Base-by-base conservation (phyloP, 805 yeast genomes). In the Saccharomyces paradoxus region DNA sequence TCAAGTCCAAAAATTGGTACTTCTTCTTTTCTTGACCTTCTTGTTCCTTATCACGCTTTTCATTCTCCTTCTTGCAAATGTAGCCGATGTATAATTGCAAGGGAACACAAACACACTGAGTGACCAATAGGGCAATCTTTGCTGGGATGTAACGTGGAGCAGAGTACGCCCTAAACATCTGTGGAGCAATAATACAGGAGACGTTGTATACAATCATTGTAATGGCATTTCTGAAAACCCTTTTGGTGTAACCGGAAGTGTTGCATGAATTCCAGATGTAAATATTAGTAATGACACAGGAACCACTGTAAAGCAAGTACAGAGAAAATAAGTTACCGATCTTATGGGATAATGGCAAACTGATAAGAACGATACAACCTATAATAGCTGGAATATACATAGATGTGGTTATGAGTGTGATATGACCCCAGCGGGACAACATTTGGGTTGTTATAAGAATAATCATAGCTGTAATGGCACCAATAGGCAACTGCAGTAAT, bases 181-280 rank as follows among this genome's bases (percentile, higher is more conserved):
- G 86, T 2, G 89, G 87, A 0, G 87, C 88, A 50, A 82, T 72
- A 56, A 86, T 69, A 60, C 83, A 77, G 7, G 84, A 81, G 26
- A 81, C 66, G 10, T 82, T 80, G 62, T 81, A 82, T n/a, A 77
- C 79, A 52, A 81, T 71, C 82, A 82, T 77, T 0, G 82, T 81
- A 26, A 77, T 60, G 4, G 79, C 81, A 60, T 80, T 81, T 56
- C 84, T 70, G 31, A 77, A 76, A 27, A 81, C 67, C 57, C 82
- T 75, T 61, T 82, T 82, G 5, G 84, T 80, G 53, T 81, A 79
- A 1, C 87, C 86, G 0, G 86, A 80, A 8, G 84, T 81, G 59
- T 82, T 82, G 49, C 83, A 77, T 53, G 79, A 76, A 56, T 80
- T 80, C 87, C 86, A 82, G 4, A 82, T 77, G 61, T 81, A 82